phyloP scores from a whole-genome alignment of 225 moss, liverwort and hornwort species.

The Thuidium tamariscinum region DNA sequence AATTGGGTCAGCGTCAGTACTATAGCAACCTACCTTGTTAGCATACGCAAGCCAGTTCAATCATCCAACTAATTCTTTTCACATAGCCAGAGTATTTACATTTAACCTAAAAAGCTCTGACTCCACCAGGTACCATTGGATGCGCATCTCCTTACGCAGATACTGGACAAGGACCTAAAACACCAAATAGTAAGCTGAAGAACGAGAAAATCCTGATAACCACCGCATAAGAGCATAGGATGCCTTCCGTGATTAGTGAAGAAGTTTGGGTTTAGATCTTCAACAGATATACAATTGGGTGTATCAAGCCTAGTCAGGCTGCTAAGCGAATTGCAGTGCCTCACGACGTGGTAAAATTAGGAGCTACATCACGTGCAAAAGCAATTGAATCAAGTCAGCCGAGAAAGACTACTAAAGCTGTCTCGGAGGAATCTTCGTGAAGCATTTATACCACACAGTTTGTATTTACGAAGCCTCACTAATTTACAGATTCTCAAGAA shows the following conservation, averaged over 20 bases:
- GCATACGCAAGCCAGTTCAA: background rate
- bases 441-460: background rate
- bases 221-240: background rate
- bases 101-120: background rate
- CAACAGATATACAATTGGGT: background rate
- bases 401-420: background rate
- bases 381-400: background rate
- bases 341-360: background rate
- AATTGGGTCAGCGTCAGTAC: background rate
- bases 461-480: background rate
- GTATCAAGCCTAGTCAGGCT: background rate
- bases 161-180: background rate
- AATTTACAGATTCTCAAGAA: background rate
- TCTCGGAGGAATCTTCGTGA: background rate
- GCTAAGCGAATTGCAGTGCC: background rate
- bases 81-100: background rate
- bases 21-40: too few species aligned
- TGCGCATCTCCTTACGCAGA: background rate
- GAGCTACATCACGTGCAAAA: background rate
- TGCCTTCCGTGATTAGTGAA: background rate
- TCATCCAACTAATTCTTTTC: too few species aligned
- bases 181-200: background rate
- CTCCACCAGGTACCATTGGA: background rate
- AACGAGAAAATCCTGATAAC: background rate
- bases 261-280: background rate